Evolutionary conservation across 345 rosid species (phyloP), one percentile per base, ranked within the genome.

Genomic region (Erucastrum elatum): DNA sequence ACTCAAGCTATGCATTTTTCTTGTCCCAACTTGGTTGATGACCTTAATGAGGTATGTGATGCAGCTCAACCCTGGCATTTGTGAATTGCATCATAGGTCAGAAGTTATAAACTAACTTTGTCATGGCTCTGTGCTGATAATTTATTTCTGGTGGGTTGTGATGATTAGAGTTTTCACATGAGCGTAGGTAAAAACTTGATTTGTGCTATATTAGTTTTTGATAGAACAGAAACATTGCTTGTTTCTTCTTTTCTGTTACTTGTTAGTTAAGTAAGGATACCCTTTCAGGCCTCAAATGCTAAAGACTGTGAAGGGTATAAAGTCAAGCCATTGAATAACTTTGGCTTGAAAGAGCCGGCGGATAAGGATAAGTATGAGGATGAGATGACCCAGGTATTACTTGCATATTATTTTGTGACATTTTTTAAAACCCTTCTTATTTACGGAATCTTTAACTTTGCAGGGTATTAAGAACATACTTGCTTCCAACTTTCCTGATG

Each of bases 381-480:
- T 74, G 87, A 85, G 44, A 78, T 86, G 82, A 85, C 89, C 68
- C 90, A 87, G 97, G 97, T 92, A 87, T 70, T 75, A 70, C 34
- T 11, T 75, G 0, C 55, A 5, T 66, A 17, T 13, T 64, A 9
- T 37, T 72, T 77, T 69, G 21, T 53, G 17, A 30, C 39, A 13
- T 46, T 65, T 72, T 37, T 37, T 53, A 60, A 3, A 59, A 49
- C 35, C 17, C 2, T 49, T 83, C 3, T 37, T 78, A 30, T 16
- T 6, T 16, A 73, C 77, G 37, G 67, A 78, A 55, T 63, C 74
- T 77, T 27, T 2, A 74, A 21, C 64, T 75, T 75, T 85, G 80
- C 87, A 91, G 98, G 85, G 91, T 78, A 86, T 94, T 70, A 90
- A 88, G 86, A 85, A 84, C 78, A 78, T 90, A 65, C 97, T 94